Percentiles rank a stretch among this genome's conserved stretches.
Evolutionary conservation across 164 flowering plant genomes (phyloP).

Genomic region (Magnolia changhungtana): DNA sequence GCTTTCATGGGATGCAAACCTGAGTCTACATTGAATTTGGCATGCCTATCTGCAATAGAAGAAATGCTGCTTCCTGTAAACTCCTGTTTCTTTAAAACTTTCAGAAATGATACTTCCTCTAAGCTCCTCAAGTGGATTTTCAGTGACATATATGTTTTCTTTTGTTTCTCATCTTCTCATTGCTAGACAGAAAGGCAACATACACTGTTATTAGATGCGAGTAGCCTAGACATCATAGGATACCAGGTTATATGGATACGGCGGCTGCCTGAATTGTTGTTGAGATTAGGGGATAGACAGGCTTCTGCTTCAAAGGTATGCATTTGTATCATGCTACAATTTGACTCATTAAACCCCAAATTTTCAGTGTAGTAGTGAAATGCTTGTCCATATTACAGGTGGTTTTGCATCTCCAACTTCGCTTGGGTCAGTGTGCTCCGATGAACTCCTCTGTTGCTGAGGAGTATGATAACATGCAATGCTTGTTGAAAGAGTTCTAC

Average conservation of each 20-base stretch:
- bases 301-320: conserved; percentile 60
- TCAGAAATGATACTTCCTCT: not conserved
- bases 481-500: conserved; percentile 42
- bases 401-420: conserved; percentile 64
- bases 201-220: conserved; percentile 26
- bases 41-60: conserved; percentile 64
- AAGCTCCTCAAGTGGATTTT: not conserved
- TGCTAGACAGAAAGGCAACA: conserved; percentile 29
- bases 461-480: conserved; percentile 59
- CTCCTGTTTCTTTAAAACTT: not conserved
- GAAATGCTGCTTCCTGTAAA: conserved; percentile 77
- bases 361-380: not conserved
- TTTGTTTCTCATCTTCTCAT: not conserved
- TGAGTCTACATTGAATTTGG: conserved; percentile 58
- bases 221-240: conserved; percentile 38
- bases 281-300: conserved; percentile 48
- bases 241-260: conserved; percentile 59
- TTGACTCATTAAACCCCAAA: not conserved
- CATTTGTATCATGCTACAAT: not conserved
- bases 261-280: conserved; percentile 58
- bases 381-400: conserved; percentile 35
- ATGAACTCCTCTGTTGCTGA: conserved; percentile 35
- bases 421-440: conserved; percentile 53
- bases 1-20: conserved; percentile 54
- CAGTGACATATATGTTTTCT: not conserved